These are phyloP conservation scores for Lojkania enalia DNA, from an alignment of 2,329 filamentous ascomycete genomes.

Conservation along the genomic window DNA sequence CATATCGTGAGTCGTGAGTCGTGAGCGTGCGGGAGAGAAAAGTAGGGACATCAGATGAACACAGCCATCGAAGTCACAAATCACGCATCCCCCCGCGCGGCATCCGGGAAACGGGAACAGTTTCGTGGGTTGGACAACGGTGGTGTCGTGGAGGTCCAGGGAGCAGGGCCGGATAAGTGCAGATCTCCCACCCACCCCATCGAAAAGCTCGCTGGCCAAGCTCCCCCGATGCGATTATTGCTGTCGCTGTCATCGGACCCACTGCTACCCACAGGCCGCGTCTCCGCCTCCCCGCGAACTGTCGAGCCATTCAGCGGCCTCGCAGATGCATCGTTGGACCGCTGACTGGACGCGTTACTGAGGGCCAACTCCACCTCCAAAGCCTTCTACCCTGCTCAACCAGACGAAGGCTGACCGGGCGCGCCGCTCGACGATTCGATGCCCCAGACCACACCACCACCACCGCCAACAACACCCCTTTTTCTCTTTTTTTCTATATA, in stretches of 20 bases:
- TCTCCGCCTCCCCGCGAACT: slow-evolving; percentile 2
- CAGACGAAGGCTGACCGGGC: slow-evolving; percentile 1
- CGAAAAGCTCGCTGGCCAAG: neutral
- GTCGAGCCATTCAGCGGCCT: slow-evolving; percentile 1
- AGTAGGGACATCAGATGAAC: slow-evolving; percentile 1
- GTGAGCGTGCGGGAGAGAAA: slow-evolving; percentile 2
- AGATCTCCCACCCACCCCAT: slow-evolving; percentile 1
- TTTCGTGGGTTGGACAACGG: neutral
- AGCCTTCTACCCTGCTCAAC: slow-evolving; percentile 2
- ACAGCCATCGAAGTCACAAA: neutral
- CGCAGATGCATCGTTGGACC: slow-evolving; percentile 6
- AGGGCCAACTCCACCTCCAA: slow-evolving; percentile 16
- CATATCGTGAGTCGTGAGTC: neutral
- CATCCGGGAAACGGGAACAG: neutral
- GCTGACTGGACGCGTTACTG: slow-evolving; percentile 12
- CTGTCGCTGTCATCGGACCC: neutral
- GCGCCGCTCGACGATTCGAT: slow-evolving; percentile 8
- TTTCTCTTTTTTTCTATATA: slow-evolving; percentile 9
- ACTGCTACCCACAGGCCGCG: neutral
- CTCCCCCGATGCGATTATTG: neutral
- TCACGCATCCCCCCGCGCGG: neutral
- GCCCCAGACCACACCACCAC: slow-evolving; percentile 7
- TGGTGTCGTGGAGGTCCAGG: no score
- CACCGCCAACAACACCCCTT: slow-evolving; percentile 13
- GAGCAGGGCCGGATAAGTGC: neutral